A percentile compares a stretch with the other conserved stretches of the same genome.
Evolutionary conservation across 1,139 yeast species (phyloP).

Genomic region (Candida sanyaensis): DNA sequence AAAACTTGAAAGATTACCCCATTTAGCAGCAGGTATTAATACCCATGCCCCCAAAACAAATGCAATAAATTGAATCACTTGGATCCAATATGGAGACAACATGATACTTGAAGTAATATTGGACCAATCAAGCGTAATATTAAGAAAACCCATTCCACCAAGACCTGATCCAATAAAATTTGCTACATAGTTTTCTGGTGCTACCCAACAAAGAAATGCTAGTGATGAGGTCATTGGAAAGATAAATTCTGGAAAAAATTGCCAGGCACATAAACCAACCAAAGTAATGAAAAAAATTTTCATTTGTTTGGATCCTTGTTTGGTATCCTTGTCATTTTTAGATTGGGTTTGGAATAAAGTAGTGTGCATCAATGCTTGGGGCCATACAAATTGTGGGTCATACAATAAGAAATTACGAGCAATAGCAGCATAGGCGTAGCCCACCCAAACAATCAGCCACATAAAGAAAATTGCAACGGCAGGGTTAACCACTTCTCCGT

Average conservation of each 20-base stretch:
- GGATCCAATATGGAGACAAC: conserved; percentile 50
- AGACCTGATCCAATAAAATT: conserved; percentile 48
- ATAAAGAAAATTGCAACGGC: conserved; percentile 39
- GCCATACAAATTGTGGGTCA: conserved; percentile 49
- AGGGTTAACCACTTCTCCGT: conserved; percentile 31
- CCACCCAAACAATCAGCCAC: conserved; percentile 51
- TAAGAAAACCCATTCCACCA: conserved; percentile 48
- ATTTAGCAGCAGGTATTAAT: conserved; percentile 42
- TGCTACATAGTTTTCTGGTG: conserved; percentile 34
- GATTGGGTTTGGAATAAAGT: conserved; percentile 40
- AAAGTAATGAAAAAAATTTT: conserved; percentile 31
- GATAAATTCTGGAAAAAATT: conserved; percentile 43
- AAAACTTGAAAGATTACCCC: conserved; percentile 27
- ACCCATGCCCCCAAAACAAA: conserved; percentile 45
- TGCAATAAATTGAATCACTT: conserved; percentile 42
- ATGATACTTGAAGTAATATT: conserved; percentile 45
- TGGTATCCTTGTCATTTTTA: conserved; percentile 19
- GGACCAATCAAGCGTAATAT: conserved; percentile 48
- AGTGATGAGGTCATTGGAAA: conserved; percentile 45
- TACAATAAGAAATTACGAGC: conserved; percentile 41
- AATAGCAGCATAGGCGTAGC: conserved; percentile 48
- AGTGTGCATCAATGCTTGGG: conserved; percentile 52
- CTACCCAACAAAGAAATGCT: conserved; percentile 47
- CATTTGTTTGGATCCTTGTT: conserved; percentile 31
- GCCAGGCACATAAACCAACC: conserved; percentile 38